These are phyloP conservation scores for Anthracocystis panici-leucophaei DNA, from an alignment of 1,284 basidiomycete species.

Conservation along the genomic window DNA sequence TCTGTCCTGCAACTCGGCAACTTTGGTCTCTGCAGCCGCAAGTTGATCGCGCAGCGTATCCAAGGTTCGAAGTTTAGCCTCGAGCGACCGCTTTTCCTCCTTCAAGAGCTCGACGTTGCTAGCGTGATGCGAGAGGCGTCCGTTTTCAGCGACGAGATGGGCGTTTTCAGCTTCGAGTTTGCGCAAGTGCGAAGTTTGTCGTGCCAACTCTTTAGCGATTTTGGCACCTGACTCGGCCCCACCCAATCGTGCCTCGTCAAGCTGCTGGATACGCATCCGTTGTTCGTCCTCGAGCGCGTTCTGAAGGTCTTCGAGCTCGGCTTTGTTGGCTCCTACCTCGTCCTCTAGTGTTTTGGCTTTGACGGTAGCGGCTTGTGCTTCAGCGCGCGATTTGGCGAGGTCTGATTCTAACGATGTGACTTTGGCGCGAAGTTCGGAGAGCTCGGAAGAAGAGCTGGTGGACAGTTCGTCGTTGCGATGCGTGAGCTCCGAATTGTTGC, in stretches of 20 bases:
- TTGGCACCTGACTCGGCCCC: slow-evolving; percentile 28
- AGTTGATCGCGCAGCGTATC: slow-evolving; percentile 48
- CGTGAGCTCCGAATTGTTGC: slow-evolving; percentile 39
- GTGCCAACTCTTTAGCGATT: slow-evolving; percentile 42
- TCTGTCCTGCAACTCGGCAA: slow-evolving; percentile 56
- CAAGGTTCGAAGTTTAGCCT: slow-evolving; percentile 50
- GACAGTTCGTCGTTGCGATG: slow-evolving; percentile 30
- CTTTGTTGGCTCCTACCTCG: slow-evolving; percentile 36
- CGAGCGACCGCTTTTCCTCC: slow-evolving; percentile 62
- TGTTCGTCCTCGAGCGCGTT: slow-evolving; percentile 52
- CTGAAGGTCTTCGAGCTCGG: slow-evolving; percentile 47
- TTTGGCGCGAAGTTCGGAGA: slow-evolving; percentile 13
- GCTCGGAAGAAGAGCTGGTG: slow-evolving; percentile 14
- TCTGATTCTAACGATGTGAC: slow-evolving; percentile 34
- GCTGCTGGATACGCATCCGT: slow-evolving; percentile 24
- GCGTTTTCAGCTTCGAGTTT: slow-evolving; percentile 54
- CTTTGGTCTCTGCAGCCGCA: slow-evolving; percentile 49
- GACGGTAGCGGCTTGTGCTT: slow-evolving; percentile 30
- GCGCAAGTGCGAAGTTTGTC: slow-evolving; percentile 35
- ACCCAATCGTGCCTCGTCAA: slow-evolving; percentile 15
- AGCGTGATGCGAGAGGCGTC: slow-evolving; percentile 36
- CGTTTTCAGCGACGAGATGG: slow-evolving; percentile 49
- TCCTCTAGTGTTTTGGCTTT: slow-evolving; percentile 23
- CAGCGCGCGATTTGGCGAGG: slow-evolving; percentile 27
- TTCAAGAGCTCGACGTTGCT: slow-evolving; percentile 56